Evolutionary conservation across 179 eudicot genomes (phyloP).

Genomic region (Kewa caespitosa): DNA sequence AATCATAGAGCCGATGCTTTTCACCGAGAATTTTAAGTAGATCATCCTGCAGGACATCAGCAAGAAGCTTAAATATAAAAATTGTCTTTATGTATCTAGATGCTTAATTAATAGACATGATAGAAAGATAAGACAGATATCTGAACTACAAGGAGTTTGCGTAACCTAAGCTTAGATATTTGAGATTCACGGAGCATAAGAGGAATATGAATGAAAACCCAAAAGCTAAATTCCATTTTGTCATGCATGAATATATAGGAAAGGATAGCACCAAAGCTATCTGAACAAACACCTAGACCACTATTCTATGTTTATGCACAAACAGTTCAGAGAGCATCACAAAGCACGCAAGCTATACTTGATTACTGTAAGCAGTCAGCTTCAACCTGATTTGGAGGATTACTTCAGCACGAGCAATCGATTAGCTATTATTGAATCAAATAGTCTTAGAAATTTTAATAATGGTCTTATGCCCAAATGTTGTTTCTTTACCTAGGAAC

Average conservation of each 20-base stretch:
- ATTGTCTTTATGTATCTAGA: background rate
- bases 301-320: background rate
- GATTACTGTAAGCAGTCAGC: slow-evolving; percentile 7
- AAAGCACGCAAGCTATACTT: background rate
- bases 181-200: no score
- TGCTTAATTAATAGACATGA: no score
- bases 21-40: slow-evolving; percentile 77
- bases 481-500: background rate
- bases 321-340: background rate
- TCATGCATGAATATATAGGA: no score
- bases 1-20: slow-evolving; percentile 74
- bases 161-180: no score
- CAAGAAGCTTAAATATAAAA: slow-evolving; percentile 3
- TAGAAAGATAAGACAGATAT: no score
- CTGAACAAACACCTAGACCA: background rate
- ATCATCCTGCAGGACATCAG: slow-evolving; percentile 59
- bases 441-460: background rate
- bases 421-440: background rate
- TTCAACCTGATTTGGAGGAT: background rate
- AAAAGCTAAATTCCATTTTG: background rate
- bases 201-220: no score
- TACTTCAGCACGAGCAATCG: background rate
- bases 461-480: background rate
- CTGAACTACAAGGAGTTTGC: no score
- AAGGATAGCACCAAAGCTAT: background rate